Conservation (phyloP, 2,329 filamentous ascomycete genomes). For the Pestalotiopsis sp. region DNA sequence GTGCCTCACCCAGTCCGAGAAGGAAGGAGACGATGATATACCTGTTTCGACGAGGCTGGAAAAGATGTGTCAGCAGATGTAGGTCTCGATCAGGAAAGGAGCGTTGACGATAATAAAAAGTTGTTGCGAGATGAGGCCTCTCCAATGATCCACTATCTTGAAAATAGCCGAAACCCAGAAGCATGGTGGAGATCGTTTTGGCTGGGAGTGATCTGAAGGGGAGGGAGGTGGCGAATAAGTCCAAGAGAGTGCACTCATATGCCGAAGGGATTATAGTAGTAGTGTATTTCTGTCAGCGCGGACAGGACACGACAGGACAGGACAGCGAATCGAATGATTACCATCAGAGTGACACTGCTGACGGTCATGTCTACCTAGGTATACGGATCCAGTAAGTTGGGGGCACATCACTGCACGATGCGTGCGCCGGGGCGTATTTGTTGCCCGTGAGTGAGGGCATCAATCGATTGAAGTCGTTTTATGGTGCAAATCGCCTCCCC, state of each 20-base stretch:
- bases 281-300: not conserved
- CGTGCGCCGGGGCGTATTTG: not conserved
- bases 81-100: too few species aligned
- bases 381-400: too few species aligned
- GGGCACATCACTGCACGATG: too few species aligned
- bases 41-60: not conserved
- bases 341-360: too few species aligned
- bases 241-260: not conserved
- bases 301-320: too few species aligned
- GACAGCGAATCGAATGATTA: too few species aligned
- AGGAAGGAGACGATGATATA: not conserved
- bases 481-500: not conserved
- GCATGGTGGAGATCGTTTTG: not conserved
- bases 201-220: not conserved
- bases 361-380: too few species aligned
- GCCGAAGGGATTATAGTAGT: not conserved
- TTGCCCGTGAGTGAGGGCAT: not conserved
- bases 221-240: not conserved
- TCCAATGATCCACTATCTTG: not conserved
- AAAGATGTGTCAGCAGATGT: not conserved
- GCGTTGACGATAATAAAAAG: too few species aligned
- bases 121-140: not conserved
- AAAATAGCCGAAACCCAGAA: not conserved
- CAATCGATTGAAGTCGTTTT: not conserved
- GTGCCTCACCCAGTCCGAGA: not conserved